phyloP scores from a whole-genome alignment of 1,284 basidiomycete species.

The Fomitiporia mediterranea region DNA sequence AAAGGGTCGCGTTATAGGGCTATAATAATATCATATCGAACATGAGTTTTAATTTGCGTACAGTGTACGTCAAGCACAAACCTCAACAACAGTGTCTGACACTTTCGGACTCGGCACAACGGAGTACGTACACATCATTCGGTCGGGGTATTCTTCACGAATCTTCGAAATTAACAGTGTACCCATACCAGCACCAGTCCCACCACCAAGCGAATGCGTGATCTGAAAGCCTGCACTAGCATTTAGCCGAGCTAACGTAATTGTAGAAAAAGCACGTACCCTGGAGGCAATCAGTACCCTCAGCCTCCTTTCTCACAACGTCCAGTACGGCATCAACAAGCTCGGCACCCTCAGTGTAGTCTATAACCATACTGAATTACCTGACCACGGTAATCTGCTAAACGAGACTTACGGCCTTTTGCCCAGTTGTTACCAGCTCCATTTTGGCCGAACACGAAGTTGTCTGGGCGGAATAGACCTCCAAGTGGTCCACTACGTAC shows the following conservation, averaged over 20 bases:
- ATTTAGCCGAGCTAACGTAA: slow-evolving; percentile 62
- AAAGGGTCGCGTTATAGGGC: slow-evolving; percentile 92
- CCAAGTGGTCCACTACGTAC: slow-evolving; percentile 67
- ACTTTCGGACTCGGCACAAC: slow-evolving; percentile 88
- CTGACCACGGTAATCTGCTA: background rate
- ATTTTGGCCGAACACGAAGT: slow-evolving; percentile 66
- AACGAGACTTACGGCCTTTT: slow-evolving; percentile 67
- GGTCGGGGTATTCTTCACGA: slow-evolving; percentile 88
- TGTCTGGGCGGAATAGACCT: slow-evolving; percentile 83
- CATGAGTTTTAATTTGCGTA: slow-evolving; percentile 2
- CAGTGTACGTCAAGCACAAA: slow-evolving; percentile 3
- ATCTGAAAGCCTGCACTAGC: slow-evolving; percentile 67
- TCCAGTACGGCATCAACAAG: slow-evolving; percentile 85
- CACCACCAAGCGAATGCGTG: slow-evolving; percentile 93
- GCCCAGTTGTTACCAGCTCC: slow-evolving; percentile 95
- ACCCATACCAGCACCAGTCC: slow-evolving; percentile 86
- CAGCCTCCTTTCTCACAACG: slow-evolving; percentile 68
- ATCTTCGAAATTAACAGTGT: slow-evolving; percentile 81
- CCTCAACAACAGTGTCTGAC: slow-evolving; percentile 15
- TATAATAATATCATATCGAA: slow-evolving; percentile 88
- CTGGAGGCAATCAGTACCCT: slow-evolving; percentile 83
- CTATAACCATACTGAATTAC: slow-evolving; percentile 40
- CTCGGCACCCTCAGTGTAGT: slow-evolving; percentile 93
- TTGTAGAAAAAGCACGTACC: slow-evolving; percentile 96
- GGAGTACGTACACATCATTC: slow-evolving; percentile 93